Base-by-base conservation (phyloP, 306 rosid genomes). In the Arachis hypogaea region DNA sequence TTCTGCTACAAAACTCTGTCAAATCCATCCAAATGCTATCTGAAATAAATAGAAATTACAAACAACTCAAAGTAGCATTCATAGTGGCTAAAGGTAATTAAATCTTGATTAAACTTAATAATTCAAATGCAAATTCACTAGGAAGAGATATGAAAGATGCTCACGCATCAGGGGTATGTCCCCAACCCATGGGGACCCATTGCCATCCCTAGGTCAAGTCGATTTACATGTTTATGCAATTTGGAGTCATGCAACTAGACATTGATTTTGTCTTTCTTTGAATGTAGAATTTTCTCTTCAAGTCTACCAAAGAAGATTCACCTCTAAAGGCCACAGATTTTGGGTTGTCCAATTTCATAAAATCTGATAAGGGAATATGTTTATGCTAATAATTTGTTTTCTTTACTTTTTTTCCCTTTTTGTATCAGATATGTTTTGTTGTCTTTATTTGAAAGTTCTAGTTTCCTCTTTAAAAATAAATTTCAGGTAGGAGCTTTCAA, bases 271-370 rank as follows among this genome's bases (percentile, higher is more conserved):
- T 57, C 68, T 76, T 68, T 57, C 59, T 70, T 57, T 82, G 72
- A 46, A 3, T 77, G 74, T 69, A 95, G 99, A 95, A 95, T 85
- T 95, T 95, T 85, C 99, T 95, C 78, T 88, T 95, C 56, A 95
- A 92, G 85, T 95, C 99, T 41, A 65, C 57, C 52, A 80, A 40
- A 69, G 91, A 74, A 69, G 88, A 92, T 81, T 95, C 99, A 30
- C 72, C 84, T 57, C 82, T 95, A 76, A 95, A 95, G 78, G 99
- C 99, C 66, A 95, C 98, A 1, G 98, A 95, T 81, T 95, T 95
- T 81, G 98, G 98, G 72, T 86, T 95, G 86, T 95, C 98, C 30
- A 98, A 95, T 86, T 95, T 92, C 78, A 95, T 92, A 72, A 95
- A 85, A 72, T 96, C 99, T n/a, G 98, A 98, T 85, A 70, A 81